These are phyloP conservation scores for Macrolepiota fuliginosa DNA, from an alignment of 768 basidiomycete species.

Conservation along the genomic window DNA sequence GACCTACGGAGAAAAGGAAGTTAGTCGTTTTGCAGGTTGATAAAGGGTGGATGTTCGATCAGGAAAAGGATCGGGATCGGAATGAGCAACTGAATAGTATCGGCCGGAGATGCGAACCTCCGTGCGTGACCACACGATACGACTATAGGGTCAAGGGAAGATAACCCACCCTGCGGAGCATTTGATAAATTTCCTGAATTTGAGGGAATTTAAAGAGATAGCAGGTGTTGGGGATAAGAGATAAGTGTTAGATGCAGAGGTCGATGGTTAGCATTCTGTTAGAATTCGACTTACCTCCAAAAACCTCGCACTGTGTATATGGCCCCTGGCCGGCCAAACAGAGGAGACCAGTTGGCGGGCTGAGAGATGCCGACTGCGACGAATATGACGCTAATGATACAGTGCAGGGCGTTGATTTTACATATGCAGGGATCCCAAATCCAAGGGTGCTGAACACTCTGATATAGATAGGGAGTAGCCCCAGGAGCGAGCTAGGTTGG, in stretches of 20 bases:
- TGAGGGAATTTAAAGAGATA: not conserved
- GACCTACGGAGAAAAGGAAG: not conserved
- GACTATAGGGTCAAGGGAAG: not conserved
- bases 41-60: not conserved
- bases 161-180: conserved; percentile 29
- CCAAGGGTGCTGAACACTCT: conserved; percentile 1
- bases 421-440: not conserved
- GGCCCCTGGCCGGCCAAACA: conserved; percentile 30
- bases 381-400: conserved; percentile 16
- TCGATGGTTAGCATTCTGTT: not conserved
- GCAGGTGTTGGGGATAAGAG: not conserved
- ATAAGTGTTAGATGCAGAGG: not conserved
- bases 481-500: too few relatives aligned
- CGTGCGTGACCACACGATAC: not conserved
- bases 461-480: conserved; percentile 1
- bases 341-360: conserved; percentile 35
- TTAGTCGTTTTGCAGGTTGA: not conserved
- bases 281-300: conserved; percentile 33
- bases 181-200: conserved; percentile 27
- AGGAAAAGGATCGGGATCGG: not conserved
- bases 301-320: conserved; percentile 36
- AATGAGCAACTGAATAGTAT: not conserved
- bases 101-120: not conserved
- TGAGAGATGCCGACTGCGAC: conserved; percentile 24
- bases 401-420: conserved; percentile 1